These are phyloP conservation scores for Fonsecaea erecta DNA, from an alignment of 2,329 filamentous ascomycete genomes.

Conservation along the genomic window DNA sequence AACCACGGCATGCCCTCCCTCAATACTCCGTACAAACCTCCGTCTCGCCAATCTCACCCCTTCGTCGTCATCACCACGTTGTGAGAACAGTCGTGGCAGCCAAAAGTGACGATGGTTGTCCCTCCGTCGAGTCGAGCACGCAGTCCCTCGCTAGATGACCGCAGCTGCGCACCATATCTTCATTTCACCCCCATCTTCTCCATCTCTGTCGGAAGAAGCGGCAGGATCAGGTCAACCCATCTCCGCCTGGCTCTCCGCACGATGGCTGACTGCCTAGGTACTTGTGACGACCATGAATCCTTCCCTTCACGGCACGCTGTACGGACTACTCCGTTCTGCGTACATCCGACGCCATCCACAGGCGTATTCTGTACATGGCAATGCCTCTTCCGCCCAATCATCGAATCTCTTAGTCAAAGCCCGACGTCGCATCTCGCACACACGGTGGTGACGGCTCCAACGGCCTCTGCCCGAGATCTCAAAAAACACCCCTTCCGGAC, in stretches of 20 bases:
- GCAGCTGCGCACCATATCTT: not conserved
- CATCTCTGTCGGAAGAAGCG: not conserved
- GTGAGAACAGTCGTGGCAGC: not conserved
- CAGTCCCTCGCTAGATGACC: not conserved
- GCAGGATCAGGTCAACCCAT: not conserved
- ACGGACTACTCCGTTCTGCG: not conserved
- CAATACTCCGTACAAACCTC: not conserved
- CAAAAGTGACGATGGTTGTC: not conserved
- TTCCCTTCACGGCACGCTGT: no score
- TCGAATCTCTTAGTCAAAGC: slow-evolving; percentile 10
- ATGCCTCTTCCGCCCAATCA: not conserved
- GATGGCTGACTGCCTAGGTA: not conserved
- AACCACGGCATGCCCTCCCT: no score
- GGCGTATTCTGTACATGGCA: not conserved
- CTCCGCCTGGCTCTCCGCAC: not conserved
- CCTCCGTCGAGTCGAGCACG: not conserved
- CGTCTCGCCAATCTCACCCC: not conserved
- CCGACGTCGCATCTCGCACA: not conserved
- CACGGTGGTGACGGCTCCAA: not conserved
- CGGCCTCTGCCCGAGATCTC: not conserved
- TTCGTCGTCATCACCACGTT: not conserved
- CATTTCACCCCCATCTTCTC: not conserved
- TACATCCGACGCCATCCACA: slow-evolving; percentile 1
- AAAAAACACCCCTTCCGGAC: not conserved
- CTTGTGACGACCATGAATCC: not conserved